These are phyloP conservation scores for Diaporthe sp. DNA, from an alignment of 2,329 filamentous ascomycete species.

Conservation along the genomic window DNA sequence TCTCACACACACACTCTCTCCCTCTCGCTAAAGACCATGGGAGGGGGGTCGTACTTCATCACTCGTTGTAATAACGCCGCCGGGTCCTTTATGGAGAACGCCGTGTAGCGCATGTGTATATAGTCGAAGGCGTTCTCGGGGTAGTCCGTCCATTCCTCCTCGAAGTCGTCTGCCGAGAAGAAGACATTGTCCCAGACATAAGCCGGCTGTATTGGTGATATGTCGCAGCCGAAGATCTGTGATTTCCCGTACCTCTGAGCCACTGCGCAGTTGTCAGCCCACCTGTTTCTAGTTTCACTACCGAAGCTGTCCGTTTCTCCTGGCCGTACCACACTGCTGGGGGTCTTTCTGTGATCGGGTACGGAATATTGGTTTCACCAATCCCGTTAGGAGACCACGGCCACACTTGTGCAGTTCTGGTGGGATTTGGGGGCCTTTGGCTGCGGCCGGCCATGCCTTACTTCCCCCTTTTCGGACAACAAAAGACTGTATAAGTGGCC, in stretches of 20 bases:
- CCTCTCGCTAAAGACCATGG: too few species aligned
- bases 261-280: conserved; percentile 50
- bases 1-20: too few species aligned
- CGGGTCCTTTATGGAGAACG: conserved; percentile 60
- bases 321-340: neutral
- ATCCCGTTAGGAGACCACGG: neutral
- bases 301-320: neutral
- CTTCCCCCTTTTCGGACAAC: neutral
- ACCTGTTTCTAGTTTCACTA: neutral
- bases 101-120: conserved; percentile 62
- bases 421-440: neutral
- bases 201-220: conserved; percentile 66
- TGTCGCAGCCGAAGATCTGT: conserved; percentile 62
- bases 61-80: conserved; percentile 57
- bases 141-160: conserved; percentile 63
- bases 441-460: neutral
- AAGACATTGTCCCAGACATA: conserved; percentile 65
- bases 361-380: neutral
- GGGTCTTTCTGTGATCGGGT: neutral
- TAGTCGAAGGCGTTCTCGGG: conserved; percentile 61
- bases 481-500: neutral
- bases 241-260: conserved; percentile 61
- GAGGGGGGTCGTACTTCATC: conserved; percentile 53
- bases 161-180: conserved; percentile 66
- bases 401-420: neutral